Conservation (phyloP, 2,329 filamentous ascomycete species). For the Apiospora saccharicola region DNA sequence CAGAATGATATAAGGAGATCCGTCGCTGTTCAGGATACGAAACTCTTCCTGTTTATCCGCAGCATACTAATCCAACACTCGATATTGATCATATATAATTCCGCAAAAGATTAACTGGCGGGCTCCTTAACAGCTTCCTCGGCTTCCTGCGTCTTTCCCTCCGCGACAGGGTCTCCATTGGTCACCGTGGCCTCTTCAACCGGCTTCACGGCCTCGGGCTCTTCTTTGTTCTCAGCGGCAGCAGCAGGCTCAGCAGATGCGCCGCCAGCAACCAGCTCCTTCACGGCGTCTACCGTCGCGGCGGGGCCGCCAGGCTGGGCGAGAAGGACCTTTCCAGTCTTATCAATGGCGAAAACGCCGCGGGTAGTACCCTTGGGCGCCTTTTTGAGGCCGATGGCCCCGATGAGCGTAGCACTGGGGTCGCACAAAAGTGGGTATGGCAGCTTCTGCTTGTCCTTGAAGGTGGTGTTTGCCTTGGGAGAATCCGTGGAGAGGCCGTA, state of each 20-base stretch:
- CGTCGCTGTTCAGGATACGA: background rate
- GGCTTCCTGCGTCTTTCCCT: constrained; percentile 53
- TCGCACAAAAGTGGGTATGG: constrained; percentile 92
- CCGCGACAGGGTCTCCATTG: constrained; percentile 44
- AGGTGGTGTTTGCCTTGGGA: constrained; percentile 89
- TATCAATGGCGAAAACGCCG: constrained; percentile 88
- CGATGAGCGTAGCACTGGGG: constrained; percentile 74
- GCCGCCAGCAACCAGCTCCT: constrained; percentile 67
- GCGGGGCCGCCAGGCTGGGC: constrained; percentile 78
- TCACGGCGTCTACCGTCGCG: constrained; percentile 78
- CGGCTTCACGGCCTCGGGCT: constrained; percentile 29
- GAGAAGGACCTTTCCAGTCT: constrained; percentile 80
- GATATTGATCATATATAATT: background rate
- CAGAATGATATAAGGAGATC: constrained; percentile 1
- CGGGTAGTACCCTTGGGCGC: constrained; percentile 79
- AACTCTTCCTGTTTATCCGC: background rate
- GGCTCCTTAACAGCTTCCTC: constrained; percentile 52
- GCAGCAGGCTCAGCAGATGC: constrained; percentile 27
- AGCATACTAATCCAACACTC: constrained; percentile 2
- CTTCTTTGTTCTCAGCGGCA: constrained; percentile 33
- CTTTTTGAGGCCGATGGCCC: constrained; percentile 90
- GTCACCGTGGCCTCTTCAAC: constrained; percentile 33
- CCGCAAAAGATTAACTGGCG: constrained; percentile 22
- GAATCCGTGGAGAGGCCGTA: constrained; percentile 90
- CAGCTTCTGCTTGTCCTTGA: constrained; percentile 90